These are phyloP conservation scores for Saxophila tyrrhenica DNA, from an alignment of 495 filamentous ascomycete genomes.

Conservation along the genomic window DNA sequence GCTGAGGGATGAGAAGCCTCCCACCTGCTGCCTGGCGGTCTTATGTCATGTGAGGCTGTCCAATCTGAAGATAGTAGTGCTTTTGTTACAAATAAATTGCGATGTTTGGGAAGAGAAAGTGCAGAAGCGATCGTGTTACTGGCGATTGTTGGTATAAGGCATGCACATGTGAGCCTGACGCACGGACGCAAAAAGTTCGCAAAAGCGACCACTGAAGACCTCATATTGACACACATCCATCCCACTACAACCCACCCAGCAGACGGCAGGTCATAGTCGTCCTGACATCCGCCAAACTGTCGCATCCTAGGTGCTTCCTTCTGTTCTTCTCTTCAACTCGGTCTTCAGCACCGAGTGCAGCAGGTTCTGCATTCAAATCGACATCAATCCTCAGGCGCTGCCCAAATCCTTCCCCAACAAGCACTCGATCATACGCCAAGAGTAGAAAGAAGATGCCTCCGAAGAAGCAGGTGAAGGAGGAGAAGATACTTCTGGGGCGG, in stretches of 20 bases:
- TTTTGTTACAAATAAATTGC: no score
- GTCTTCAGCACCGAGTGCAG: conserved; percentile 8
- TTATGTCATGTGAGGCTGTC: no score
- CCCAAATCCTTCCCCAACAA: background rate
- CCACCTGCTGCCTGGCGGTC: no score
- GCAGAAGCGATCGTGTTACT: no score
- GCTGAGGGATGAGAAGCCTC: no score
- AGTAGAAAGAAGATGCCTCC: conserved; percentile 53
- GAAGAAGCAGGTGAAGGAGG: conserved; percentile 57
- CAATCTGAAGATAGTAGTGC: no score
- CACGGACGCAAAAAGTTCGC: no score
- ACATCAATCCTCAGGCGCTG: background rate
- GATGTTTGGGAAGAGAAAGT: no score
- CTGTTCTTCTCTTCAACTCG: conserved; percentile 15
- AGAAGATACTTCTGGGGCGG: conserved; percentile 81
- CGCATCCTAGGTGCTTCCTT: background rate
- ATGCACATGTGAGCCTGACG: no score
- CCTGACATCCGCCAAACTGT: conserved; percentile 11
- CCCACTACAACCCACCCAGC: background rate
- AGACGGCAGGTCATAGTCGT: conserved; percentile 15
- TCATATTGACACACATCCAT: no score
- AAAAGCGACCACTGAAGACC: no score
- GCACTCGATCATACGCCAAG: conserved; percentile 6
- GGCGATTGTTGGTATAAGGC: no score
- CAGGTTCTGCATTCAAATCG: conserved; percentile 16